These are phyloP conservation scores for Pichia kluyveri DNA, from an alignment of 805 yeast species.

Conservation along the genomic window DNA sequence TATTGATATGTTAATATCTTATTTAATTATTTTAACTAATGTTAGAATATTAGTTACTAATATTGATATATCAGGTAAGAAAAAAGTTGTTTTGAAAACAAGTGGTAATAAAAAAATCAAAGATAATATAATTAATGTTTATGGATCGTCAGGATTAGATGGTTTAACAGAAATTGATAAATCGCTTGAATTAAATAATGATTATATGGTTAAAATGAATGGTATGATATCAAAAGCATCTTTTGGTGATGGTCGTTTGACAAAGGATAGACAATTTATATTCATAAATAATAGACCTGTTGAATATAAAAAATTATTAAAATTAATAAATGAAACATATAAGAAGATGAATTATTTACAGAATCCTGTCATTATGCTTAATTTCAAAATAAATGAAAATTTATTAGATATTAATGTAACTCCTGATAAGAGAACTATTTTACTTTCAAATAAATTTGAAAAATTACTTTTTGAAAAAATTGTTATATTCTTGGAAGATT, in stretches of 20 bases:
- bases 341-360: conserved; percentile 64
- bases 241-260: conserved; percentile 66
- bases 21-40: conserved; percentile 50
- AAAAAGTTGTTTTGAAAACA: conserved; percentile 48
- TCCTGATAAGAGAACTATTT: conserved; percentile 76
- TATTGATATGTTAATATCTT: conserved; percentile 53
- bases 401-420: conserved; percentile 79
- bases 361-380: conserved; percentile 57
- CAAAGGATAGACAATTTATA: conserved; percentile 66
- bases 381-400: conserved; percentile 44
- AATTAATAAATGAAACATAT: conserved; percentile 65
- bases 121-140: conserved; percentile 57
- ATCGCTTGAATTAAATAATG: conserved; percentile 26
- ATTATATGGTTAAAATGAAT: conserved; percentile 29
- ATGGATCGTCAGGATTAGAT: conserved; percentile 56
- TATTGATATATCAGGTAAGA: conserved; percentile 37
- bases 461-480: conserved; percentile 45
- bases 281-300: conserved; percentile 77
- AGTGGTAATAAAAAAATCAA: conserved; percentile 39
- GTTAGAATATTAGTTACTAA: conserved; percentile 58
- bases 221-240: conserved; percentile 75
- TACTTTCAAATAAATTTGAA: conserved; percentile 53
- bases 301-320: conserved; percentile 40
- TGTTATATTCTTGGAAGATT: conserved; percentile 36
- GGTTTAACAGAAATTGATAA: conserved; percentile 48